Evolutionary conservation across 306 rosid genomes (phyloP).

Genomic region (Cucurbita ficifolia): DNA sequence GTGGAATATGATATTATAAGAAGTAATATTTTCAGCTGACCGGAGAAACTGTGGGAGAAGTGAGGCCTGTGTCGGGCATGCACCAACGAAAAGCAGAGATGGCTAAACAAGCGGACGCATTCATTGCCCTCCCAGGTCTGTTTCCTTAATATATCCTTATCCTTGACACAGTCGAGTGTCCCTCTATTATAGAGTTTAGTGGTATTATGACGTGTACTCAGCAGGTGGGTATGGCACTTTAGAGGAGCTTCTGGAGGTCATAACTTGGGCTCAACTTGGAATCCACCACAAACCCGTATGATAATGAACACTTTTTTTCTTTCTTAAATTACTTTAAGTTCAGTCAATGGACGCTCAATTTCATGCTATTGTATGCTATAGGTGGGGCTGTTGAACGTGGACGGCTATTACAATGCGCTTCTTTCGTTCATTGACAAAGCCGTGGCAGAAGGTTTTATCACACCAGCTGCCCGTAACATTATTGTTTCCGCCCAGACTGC

Average conservation of each 20-base stretch:
- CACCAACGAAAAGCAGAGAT: conserved; percentile 95
- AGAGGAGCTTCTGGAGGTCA: conserved; percentile 71
- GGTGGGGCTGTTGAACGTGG: conserved; percentile 90
- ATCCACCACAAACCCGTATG: conserved; percentile 78
- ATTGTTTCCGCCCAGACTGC: conserved; percentile 92
- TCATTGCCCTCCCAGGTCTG: conserved; percentile 71
- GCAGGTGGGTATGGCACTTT: conserved; percentile 84
- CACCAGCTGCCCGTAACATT: conserved; percentile 87
- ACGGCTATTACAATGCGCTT: conserved; percentile 76
- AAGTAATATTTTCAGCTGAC: conserved; percentile 30
- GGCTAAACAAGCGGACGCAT: conserved; percentile 85
- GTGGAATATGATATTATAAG: background rate
- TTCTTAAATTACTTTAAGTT: background rate
- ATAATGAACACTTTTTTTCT: background rate
- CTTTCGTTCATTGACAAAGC: conserved; percentile 84
- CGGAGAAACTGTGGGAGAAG: conserved; percentile 78
- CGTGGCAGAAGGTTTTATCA: conserved; percentile 70
- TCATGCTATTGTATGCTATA: background rate
- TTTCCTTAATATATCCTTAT: no score
- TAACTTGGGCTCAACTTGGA: conserved; percentile 88
- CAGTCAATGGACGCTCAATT: background rate
- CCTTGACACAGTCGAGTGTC: no score
- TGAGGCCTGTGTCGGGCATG: conserved; percentile 66
- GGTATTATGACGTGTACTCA: background rate
- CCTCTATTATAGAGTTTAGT: no score